Conservation (phyloP, 2,329 filamentous ascomycete genomes). For the Alternaria triticina region DNA sequence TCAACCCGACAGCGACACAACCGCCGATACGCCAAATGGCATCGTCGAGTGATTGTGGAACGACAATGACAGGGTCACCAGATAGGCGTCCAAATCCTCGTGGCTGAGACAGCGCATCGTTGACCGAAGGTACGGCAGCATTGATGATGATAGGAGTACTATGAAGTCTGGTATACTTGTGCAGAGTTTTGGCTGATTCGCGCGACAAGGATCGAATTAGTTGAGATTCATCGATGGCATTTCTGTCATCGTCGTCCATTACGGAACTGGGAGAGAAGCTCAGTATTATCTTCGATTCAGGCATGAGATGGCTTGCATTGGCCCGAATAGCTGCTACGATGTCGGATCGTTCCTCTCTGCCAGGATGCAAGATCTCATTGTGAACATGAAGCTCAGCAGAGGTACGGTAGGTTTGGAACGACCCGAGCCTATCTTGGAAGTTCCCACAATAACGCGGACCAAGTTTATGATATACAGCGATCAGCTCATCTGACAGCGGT, state of each 20-base stretch:
- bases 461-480: constrained; percentile 88
- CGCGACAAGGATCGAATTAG: constrained; percentile 78
- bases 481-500: constrained; percentile 84
- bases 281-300: constrained; percentile 80
- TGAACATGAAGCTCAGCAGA: constrained; percentile 89
- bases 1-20: constrained; percentile 83
- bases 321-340: constrained; percentile 87
- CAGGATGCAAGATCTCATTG: constrained; percentile 88
- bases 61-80: constrained; percentile 80
- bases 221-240: constrained; percentile 72
- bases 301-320: constrained; percentile 80
- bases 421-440: constrained; percentile 93
- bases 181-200: constrained; percentile 70
- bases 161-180: constrained; percentile 72
- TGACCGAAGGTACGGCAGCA: constrained; percentile 82
- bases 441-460: constrained; percentile 93
- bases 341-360: constrained; percentile 89
- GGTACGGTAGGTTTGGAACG: constrained; percentile 94
- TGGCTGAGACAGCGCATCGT: constrained; percentile 81
- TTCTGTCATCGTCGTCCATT: constrained; percentile 80
- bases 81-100: constrained; percentile 84
- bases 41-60: constrained; percentile 87
- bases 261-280: constrained; percentile 83
- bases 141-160: constrained; percentile 86
- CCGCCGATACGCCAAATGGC: constrained; percentile 93